Evolutionary conservation across 441 rosid species (phyloP), one percentile per base, ranked within the genome.

Genomic region (Bocquillonia castaneifolia): DNA sequence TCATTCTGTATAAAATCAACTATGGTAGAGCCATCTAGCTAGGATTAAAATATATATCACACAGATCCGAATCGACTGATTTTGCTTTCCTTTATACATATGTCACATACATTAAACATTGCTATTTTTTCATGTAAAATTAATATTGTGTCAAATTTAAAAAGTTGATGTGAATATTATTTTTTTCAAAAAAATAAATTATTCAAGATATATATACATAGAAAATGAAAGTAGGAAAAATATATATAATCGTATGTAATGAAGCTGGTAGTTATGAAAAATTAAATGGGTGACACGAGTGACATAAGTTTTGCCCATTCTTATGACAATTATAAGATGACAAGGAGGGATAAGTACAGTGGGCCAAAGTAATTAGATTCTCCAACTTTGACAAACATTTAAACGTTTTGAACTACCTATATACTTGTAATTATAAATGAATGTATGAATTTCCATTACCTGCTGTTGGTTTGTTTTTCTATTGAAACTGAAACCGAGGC

Each of bases 381-480:
- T 45, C 51, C 53, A 63, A 45, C 54, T 28, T 25, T 63, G 54
- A 44, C 37, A 18, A 52, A 3, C 22, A 1, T 8, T 61, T 63
- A 8, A 63, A 63, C 45, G 37, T 44, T 22, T 60, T 44, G 66
- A 63, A 63, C 66, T 42, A 45, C 54, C 66, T 9, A 3, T 50
- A 29, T 10, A n/a, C n/a, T n/a, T 36, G 4, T 36, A 36, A 36
- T 36, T 36, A 4, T 3, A 3, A 36, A 42, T 42, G 47, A 42
- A 44, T 63, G n/a, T n/a, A n/a, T 14, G 42, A 61, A 25, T 63
- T 13, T 29, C 54, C 39, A 63, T 28, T 9, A 31, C 18, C 26
- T 61, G 65, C 23, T 62, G 53, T 28, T 26, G 14, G 14, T 39
- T 59, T 23, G 7, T 20, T 37, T 6, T 10, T 13, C 53, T 22